Base-by-base conservation (phyloP, 306 rosid genomes). In the Quercus parvula region DNA sequence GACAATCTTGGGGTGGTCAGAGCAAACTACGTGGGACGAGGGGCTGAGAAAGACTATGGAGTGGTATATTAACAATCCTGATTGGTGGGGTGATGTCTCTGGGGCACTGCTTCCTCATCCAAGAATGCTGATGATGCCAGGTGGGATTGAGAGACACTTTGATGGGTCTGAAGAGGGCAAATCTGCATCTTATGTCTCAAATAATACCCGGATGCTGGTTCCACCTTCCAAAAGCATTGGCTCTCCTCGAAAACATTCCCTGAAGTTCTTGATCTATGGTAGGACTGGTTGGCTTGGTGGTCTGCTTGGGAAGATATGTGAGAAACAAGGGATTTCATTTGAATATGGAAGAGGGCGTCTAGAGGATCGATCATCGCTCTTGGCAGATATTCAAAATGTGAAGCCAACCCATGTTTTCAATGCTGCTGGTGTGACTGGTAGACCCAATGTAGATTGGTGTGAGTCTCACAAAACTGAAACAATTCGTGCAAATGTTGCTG, bases 51-150 rank as follows among this genome's bases (percentile, higher is more conserved):
- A 93, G 91, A 91, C 98, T 66, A 88, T 93, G 11, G 94, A 93
- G 2, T 93, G 98, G 98, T 91, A 93, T 73, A 88, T 85, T 44
- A 87, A 87, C 71, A 91, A 93, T 83, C 97, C 98, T 58, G 78
- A 80, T 75, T 93, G 98, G 98, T 93, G 98, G 98, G 98, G 98
- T 41, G 98, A 93, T 82, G 98, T 93, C 72, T 77, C 91, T n/a
- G 98, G 98, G 67, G 98, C 98, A 63, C 70, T 93, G 86, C 94
- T 91, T 77, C 98, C 98, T 84, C 98, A 93, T 85, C 98, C 98
- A 27, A 84, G 90, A 76, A 93, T 91, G 97, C 82, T 93, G 84
- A 90, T 93, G 97, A 91, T 91, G 98, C 97, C 98, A 10, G 94
- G 98, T 85, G 97, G 96, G 69, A 35, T 91, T 56, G 98, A 90